phyloP scores from a whole-genome alignment of 2,329 filamentous ascomycete genomes.

The Pleomassaria siparia region DNA sequence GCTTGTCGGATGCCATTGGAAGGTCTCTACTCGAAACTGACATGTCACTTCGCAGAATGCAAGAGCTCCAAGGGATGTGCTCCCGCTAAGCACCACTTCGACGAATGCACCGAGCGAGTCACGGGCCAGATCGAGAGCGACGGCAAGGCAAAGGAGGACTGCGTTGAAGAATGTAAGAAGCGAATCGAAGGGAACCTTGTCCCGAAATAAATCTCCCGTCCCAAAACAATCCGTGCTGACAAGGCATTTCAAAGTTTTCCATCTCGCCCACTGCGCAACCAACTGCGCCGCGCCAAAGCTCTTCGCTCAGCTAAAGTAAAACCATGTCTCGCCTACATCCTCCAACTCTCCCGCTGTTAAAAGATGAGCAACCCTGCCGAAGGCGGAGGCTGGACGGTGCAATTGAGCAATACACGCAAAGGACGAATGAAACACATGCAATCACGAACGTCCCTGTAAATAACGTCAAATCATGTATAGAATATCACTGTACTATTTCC shows the following conservation, averaged over 20 bases:
- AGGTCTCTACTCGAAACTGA: constrained; percentile 19
- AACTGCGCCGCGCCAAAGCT: constrained; percentile 75
- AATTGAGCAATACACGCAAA: background rate
- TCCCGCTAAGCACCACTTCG: constrained; percentile 94
- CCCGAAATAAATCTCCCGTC: background rate
- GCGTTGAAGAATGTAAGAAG: constrained; percentile 95
- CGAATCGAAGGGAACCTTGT: background rate
- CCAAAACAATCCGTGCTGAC: background rate
- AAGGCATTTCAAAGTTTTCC: constrained; percentile 77
- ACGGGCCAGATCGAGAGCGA: constrained; percentile 69
- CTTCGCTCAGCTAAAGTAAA: constrained; percentile 22
- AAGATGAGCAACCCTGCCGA: background rate
- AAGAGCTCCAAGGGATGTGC: constrained; percentile 81
- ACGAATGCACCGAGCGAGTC: constrained; percentile 96
- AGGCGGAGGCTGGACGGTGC: background rate
- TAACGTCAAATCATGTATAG: constrained; percentile 16
- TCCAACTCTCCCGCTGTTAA: background rate
- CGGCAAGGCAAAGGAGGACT: constrained; percentile 84
- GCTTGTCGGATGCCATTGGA: background rate
- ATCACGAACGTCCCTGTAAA: constrained; percentile 11
- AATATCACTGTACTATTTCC: constrained; percentile 19
- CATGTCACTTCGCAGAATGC: constrained; percentile 67
- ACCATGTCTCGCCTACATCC: background rate
- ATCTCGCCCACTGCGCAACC: constrained; percentile 93
- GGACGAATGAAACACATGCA: constrained; percentile 4